phyloP scores from a whole-genome alignment of 805 yeast genomes.

The Lipomyces anomalus region DNA sequence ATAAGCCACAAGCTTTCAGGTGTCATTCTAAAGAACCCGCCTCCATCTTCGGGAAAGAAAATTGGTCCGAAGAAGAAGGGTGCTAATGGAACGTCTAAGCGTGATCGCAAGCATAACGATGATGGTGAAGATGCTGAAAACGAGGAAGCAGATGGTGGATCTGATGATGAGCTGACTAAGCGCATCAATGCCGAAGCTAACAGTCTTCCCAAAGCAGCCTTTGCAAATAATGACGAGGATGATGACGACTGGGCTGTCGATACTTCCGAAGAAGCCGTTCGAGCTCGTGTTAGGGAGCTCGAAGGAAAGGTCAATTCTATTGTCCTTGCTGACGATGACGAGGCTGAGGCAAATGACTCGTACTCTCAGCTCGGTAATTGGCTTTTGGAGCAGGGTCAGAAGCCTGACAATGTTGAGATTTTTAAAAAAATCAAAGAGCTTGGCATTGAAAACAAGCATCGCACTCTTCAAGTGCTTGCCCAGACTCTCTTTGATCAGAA shows the following conservation, averaged over 20 bases:
- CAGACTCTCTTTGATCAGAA: slow-evolving; percentile 71
- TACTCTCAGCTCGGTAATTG: slow-evolving; percentile 85
- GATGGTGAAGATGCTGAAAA: slow-evolving; percentile 51
- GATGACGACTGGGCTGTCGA: slow-evolving; percentile 98
- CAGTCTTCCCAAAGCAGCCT: slow-evolving; percentile 39
- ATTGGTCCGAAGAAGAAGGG: too few species aligned
- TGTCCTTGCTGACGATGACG: slow-evolving; percentile 34
- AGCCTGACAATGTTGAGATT: slow-evolving; percentile 83
- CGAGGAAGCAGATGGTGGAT: slow-evolving; percentile 35
- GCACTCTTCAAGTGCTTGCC: slow-evolving; percentile 84
- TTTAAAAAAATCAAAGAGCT: slow-evolving; percentile 82
- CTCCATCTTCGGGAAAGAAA: slow-evolving; percentile 41
- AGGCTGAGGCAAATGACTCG: slow-evolving; percentile 34
- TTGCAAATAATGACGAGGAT: slow-evolving; percentile 48
- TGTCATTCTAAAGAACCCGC: slow-evolving; percentile 83
- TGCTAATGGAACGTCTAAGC: too few species aligned
- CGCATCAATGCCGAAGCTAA: slow-evolving; percentile 83
- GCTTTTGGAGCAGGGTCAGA: slow-evolving; percentile 59
- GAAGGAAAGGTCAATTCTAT: slow-evolving; percentile 42
- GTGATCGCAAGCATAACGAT: slow-evolving; percentile 54
- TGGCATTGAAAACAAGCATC: slow-evolving; percentile 63
- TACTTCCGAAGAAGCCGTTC: slow-evolving; percentile 92
- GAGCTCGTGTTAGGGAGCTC: slow-evolving; percentile 81
- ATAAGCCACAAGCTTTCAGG: slow-evolving; percentile 82
- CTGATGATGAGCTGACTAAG: slow-evolving; percentile 67